These are phyloP conservation scores for Cephalotrichum gorgonifer DNA, from an alignment of 2,329 filamentous ascomycete genomes.

Conservation along the genomic window DNA sequence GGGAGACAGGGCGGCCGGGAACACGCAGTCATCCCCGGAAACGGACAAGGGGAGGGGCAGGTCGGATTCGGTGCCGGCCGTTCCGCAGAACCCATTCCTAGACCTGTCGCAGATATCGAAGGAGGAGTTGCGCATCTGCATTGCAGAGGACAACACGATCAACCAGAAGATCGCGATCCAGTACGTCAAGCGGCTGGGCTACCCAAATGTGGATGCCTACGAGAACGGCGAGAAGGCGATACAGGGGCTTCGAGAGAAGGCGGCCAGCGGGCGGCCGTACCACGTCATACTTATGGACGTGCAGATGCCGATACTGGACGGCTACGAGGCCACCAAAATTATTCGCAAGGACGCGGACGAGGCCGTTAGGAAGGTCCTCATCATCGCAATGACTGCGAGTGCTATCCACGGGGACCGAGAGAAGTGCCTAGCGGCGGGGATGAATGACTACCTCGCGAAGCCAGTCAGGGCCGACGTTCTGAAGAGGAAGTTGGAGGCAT, in stretches of 20 bases:
- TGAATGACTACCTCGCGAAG: conserved; percentile 97
- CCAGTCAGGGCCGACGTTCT: conserved; percentile 84
- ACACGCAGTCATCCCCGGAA: no score
- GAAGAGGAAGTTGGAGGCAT: conserved; percentile 65
- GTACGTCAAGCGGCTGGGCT: conserved; percentile 78
- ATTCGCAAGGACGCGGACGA: conserved; percentile 69
- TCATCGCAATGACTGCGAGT: conserved; percentile 94
- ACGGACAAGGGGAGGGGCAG: no score
- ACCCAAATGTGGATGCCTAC: conserved; percentile 72
- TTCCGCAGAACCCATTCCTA: conserved; percentile 35
- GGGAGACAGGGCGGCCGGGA: conserved; percentile 42
- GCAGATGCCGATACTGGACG: conserved; percentile 89
- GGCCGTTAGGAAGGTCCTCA: conserved; percentile 69
- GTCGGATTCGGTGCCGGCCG: conserved; percentile 24
- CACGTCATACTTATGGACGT: conserved; percentile 93
- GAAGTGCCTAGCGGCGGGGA: conserved; percentile 89
- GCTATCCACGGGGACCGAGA: conserved; percentile 92
- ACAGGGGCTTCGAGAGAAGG: conserved; percentile 68
- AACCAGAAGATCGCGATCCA: conserved; percentile 91
- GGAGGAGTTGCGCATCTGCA: conserved; percentile 74
- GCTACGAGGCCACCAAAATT: conserved; percentile 80
- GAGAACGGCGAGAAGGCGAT: conserved; percentile 84
- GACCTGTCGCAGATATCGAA: conserved; percentile 66
- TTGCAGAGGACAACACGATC: conserved; percentile 91
- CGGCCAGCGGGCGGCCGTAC: conserved; percentile 64